Percentiles rank a stretch among this genome's conserved stretches.
These are phyloP conservation scores for Ganoderma leucocontextum DNA, from an alignment of 1,284 basidiomycete genomes.

Conservation along the genomic window DNA sequence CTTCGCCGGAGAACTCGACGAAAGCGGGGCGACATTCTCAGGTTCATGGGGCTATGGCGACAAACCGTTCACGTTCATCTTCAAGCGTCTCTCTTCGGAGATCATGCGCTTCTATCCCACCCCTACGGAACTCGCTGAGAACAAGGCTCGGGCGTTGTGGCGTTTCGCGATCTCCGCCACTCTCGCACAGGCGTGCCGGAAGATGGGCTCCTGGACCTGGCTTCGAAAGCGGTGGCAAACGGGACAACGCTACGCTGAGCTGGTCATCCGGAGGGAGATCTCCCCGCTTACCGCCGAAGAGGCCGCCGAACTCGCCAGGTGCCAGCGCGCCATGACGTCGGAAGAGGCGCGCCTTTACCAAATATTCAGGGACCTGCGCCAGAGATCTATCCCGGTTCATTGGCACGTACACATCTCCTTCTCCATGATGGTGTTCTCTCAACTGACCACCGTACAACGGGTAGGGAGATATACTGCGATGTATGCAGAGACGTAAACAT, in stretches of 20 bases:
- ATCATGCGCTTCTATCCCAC: constrained; percentile 36
- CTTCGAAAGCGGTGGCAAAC: constrained; percentile 6
- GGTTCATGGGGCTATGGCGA: constrained; percentile 5
- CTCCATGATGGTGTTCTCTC: not conserved
- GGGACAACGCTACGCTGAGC: constrained; percentile 1
- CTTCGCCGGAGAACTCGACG: constrained; percentile 6
- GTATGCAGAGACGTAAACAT: constrained; percentile 4
- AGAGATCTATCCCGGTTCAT: constrained; percentile 5
- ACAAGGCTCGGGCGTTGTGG: constrained; percentile 36
- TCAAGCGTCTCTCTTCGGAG: constrained; percentile 24
- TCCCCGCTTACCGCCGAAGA: constrained; percentile 1
- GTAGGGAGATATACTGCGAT: constrained; percentile 14
- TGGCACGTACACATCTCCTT: not conserved
- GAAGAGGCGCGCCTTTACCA: constrained; percentile 4
- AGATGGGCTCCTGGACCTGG: not conserved
- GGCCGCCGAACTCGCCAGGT: constrained; percentile 1
- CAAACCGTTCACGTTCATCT: constrained; percentile 17
- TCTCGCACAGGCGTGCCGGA: constrained; percentile 19
- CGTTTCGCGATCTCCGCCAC: constrained; percentile 34
- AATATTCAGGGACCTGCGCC: constrained; percentile 6
- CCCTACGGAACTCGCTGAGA: constrained; percentile 24
- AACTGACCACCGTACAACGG: not conserved
- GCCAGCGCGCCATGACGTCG: constrained; percentile 11
- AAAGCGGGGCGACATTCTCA: not conserved
- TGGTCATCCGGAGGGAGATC: not conserved